Evolutionary conservation across 2,329 filamentous ascomycete species (phyloP), one percentile per base, ranked within the genome.

Genomic region (Aspergillus calidoustus): DNA sequence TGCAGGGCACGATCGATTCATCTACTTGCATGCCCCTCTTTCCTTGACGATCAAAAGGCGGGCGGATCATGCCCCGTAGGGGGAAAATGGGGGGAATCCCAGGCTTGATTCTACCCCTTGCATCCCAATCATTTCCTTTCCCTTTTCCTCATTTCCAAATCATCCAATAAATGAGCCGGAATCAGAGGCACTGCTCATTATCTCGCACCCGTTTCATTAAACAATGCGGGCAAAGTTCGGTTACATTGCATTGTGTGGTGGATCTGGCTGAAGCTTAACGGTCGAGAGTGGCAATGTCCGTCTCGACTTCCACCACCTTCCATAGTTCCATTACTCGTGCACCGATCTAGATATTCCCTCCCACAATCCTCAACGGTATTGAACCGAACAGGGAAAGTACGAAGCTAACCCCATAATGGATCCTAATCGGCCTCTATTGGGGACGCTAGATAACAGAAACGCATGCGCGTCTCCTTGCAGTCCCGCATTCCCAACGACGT

Each of bases 201-300:
- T 46, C 22, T 62, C 55, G 50, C 62, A 54, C 57, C 62, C 56
- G 60, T 63, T 43, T 49, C 59, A 61, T 59, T 49, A 54, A 63
- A 64, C 54, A 65, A 68, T 65, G 63, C 47, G n/a, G 13, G 34
- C 61, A 54, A 57, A 63, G 61, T 66, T 65, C 59, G 64, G 68
- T 69, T 69, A 60, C 68, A 69, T 69, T 68, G 65, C 57, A 56
- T 66, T 50, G 31, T 64, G 55, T 60, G 60, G 59, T 58, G 54
- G 44, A 55, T 47, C 49, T 62, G 56, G 59, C 55, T 46, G 38
- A 61, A n/a, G 7, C 54, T 48, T 51, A 63, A 56, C 56, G 59
- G 61, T 61, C 52, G 46, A 49, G 48, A 44, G 38, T 52, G 51
- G 59, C 56, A 63, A 56, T 47, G 55, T 48, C 46, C 34, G 57